Base-by-base conservation (phyloP, 139 green algal species). In the Chlamydomonas sp. region DNA sequence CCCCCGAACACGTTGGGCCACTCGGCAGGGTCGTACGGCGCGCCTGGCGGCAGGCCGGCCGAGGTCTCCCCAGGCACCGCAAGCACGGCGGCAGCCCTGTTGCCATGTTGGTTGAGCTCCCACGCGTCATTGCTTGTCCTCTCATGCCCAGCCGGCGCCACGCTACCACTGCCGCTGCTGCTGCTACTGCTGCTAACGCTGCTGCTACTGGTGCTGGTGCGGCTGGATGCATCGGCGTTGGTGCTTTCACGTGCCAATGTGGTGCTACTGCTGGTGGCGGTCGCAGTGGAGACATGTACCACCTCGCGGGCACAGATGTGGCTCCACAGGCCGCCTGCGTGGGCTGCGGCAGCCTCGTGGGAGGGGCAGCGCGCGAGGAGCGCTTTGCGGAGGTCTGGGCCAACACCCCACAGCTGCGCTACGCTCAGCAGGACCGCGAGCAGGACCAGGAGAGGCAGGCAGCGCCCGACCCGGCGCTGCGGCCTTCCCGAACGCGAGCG, bases 1-100 rank as follows among this genome's bases (percentile, higher is more conserved):
- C 81, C 81, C 18, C 81, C 81, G 81, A 80, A 86, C 81, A 86
- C 81, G 57, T n/a, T 58, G 20, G 81, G 81, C 81, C 81, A 86
- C 12, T 12, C 31, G 31, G 31, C 31, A 49, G 31, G 31, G 31
- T 49, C 31, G 31, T 49, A 49, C 31, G 31, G 31, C 31, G 31
- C 31, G 31, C 31, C 31, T 49, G 31, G 31, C 31, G 31, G 31
- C 31, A 49, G 31, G 31, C 31, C 31, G 31, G 31, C 31, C 31
- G 31, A 49, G 31, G 31, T 49, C 31, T 49, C 31, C 31, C 31
- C 31, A 49, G 31, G 31, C 31, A 49, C 31, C 31, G 31, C 31
- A 49, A 49, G 31, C 31, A 49, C 31, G 31, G 31, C 31, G 31
- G 31, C 31, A 49, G 31, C 31, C 31, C 31, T 49, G 31, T 49